Percentiles rank a stretch among this genome's conserved stretches.
These are phyloP conservation scores for Primulina eburnea DNA, from an alignment of 257 asterid genomes.

Conservation along the genomic window DNA sequence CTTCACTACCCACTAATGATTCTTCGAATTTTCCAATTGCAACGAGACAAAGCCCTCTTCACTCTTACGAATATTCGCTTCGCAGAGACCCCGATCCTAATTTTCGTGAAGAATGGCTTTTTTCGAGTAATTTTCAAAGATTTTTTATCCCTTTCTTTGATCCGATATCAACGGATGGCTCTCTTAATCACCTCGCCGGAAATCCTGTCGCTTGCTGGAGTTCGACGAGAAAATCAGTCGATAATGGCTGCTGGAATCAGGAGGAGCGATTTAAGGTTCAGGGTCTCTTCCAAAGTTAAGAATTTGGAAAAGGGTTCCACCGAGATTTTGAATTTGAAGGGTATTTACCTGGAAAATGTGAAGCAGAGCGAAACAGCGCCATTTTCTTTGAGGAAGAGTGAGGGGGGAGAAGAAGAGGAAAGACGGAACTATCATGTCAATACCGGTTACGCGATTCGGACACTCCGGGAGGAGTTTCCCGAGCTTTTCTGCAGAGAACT, in stretches of 20 bases:
- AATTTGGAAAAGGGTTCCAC: constrained; percentile 42
- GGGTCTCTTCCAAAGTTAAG: constrained; percentile 44
- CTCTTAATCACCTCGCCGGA: neutral
- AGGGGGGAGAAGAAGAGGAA: constrained; percentile 56
- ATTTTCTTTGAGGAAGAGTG: constrained; percentile 34
- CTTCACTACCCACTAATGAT: no score
- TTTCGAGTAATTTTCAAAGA: neutral
- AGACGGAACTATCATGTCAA: constrained; percentile 75
- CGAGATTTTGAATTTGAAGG: constrained; percentile 41
- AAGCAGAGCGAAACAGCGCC: constrained; percentile 43
- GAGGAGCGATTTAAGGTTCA: constrained; percentile 34
- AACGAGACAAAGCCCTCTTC: neutral
- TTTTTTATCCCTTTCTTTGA: neutral
- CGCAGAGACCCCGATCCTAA: neutral
- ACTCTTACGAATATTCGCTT: neutral
- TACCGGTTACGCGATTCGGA: constrained; percentile 85
- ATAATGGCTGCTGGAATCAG: constrained; percentile 1
- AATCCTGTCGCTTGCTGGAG: neutral
- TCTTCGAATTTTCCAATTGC: neutral
- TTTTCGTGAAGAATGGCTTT: neutral
- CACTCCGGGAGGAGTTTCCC: constrained; percentile 86
- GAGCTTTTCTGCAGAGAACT: constrained; percentile 66
- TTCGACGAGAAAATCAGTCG: neutral
- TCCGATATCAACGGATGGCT: neutral
- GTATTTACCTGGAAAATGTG: constrained; percentile 49